Evolutionary conservation across 345 rosid genomes (phyloP).

Genomic region (Linum trigynum): DNA sequence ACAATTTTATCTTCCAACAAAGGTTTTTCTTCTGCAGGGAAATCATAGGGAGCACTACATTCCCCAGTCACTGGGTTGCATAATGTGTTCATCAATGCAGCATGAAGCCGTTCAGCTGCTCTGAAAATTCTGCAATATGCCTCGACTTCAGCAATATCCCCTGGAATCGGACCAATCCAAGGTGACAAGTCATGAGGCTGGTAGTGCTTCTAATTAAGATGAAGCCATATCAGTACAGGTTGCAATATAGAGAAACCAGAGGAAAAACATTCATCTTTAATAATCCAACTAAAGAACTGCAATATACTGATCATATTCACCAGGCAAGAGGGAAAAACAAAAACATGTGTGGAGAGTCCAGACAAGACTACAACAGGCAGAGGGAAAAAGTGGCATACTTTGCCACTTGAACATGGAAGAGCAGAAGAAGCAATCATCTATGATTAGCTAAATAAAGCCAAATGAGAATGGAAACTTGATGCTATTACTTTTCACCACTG

Average conservation of each 20-base stretch:
- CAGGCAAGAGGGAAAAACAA: neutral
- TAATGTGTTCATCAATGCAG: slow-evolving; percentile 81
- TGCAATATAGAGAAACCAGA: neutral
- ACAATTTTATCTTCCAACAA: slow-evolving; percentile 84
- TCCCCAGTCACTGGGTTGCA: slow-evolving; percentile 97
- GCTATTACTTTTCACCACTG: neutral
- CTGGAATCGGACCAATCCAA: slow-evolving; percentile 94
- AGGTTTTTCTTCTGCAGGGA: slow-evolving; percentile 71
- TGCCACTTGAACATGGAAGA: too few relatives aligned
- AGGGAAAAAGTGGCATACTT: too few relatives aligned
- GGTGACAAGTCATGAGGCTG: slow-evolving; percentile 56
- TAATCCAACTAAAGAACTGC: neutral
- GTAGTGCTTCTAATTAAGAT: slow-evolving; percentile 27
- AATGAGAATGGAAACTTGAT: neutral
- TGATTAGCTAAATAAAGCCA: too few relatives aligned
- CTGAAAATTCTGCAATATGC: slow-evolving; percentile 93
- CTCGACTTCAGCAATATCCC: slow-evolving; percentile 97
- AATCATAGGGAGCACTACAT: slow-evolving; percentile 70
- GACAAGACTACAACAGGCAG: neutral
- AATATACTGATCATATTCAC: neutral
- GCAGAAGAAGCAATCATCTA: too few relatives aligned
- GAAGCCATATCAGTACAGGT: slow-evolving; percentile 18
- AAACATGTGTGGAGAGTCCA: neutral
- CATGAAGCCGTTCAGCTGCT: slow-evolving; percentile 71
- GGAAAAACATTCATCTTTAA: too few relatives aligned